phyloP scores from a whole-genome alignment of 805 yeast genomes.

The Saccharomycopsis sp. region DNA sequence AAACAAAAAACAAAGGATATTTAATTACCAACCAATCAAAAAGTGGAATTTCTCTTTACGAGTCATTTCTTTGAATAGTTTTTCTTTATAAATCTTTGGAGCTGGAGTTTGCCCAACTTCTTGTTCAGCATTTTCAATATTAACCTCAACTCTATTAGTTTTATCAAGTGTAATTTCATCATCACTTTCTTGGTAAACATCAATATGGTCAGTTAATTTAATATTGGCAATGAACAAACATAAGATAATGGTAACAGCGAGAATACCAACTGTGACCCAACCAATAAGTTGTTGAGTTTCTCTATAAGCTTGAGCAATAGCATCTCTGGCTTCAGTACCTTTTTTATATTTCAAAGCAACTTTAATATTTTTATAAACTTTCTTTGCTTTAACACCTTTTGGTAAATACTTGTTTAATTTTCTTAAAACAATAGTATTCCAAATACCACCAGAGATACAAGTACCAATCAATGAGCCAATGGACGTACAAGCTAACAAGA shows the following conservation, averaged over 20 bases:
- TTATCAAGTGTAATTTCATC: not conserved
- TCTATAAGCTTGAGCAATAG: slow-evolving; percentile 25
- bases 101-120: not conserved
- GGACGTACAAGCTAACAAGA: slow-evolving; percentile 23
- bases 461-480: slow-evolving; percentile 25
- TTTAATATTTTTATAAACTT: slow-evolving; percentile 22
- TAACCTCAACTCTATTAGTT: not conserved
- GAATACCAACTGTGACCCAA: slow-evolving; percentile 23
- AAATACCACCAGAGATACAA: slow-evolving; percentile 24
- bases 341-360: slow-evolving; percentile 21
- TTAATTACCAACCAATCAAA: not conserved
- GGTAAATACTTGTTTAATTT: slow-evolving; percentile 22
- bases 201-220: slow-evolving; percentile 21
- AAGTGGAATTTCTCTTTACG: no score
- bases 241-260: slow-evolving; percentile 22
- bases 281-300: slow-evolving; percentile 26
- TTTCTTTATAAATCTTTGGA: not conserved
- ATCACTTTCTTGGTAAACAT: slow-evolving; percentile 16
- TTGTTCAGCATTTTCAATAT: not conserved
- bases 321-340: slow-evolving; percentile 23
- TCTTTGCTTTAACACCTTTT: slow-evolving; percentile 19
- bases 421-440: slow-evolving; percentile 21
- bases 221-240: slow-evolving; percentile 24
- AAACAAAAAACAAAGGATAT: not conserved
- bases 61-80: not conserved